Percentiles rank a stretch among this genome's conserved stretches.
Evolutionary conservation across 805 yeast genomes (phyloP).

Genomic region (Hanseniaspora clermontiae): DNA sequence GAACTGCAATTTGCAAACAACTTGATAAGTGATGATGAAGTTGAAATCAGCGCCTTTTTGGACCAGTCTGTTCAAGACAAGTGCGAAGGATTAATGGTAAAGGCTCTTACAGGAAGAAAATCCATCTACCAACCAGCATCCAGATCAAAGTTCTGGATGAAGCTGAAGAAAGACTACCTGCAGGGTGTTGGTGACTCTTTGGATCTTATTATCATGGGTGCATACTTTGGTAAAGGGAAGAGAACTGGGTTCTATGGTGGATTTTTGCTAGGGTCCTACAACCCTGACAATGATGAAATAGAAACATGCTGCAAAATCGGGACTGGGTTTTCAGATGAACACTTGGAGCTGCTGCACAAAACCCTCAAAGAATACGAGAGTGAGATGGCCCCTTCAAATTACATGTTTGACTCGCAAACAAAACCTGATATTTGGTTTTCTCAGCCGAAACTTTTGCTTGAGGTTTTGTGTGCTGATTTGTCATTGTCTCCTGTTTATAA

Average conservation of each 20-base stretch:
- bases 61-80: conserved; percentile 81
- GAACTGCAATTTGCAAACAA: conserved; percentile 70
- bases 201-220: conserved; percentile 88
- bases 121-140: conserved; percentile 88
- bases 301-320: conserved; percentile 96
- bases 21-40: conserved; percentile 54
- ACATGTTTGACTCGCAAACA: conserved; percentile 57
- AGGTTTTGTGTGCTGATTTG: conserved; percentile 81
- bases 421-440: conserved; percentile 83
- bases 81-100: conserved; percentile 95
- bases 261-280: conserved; percentile 78
- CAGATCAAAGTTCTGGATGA: conserved; percentile 89
- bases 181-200: conserved; percentile 93
- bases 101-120: conserved; percentile 67
- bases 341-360: conserved; percentile 47
- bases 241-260: conserved; percentile 95
- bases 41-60: conserved; percentile 67
- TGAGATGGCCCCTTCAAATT: conserved; percentile 50
- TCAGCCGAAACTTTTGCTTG: conserved; percentile 73
- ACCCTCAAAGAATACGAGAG: conserved; percentile 57
- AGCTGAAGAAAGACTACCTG: conserved; percentile 85
- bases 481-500: conserved; percentile 81
- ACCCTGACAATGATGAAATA: conserved; percentile 79
- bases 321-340: conserved; percentile 88
- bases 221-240: conserved; percentile 85